Evolutionary conservation across 495 filamentous ascomycete genomes (phyloP), one percentile per base, ranked within the genome.

Genomic region (Penicillium coprophilum): DNA sequence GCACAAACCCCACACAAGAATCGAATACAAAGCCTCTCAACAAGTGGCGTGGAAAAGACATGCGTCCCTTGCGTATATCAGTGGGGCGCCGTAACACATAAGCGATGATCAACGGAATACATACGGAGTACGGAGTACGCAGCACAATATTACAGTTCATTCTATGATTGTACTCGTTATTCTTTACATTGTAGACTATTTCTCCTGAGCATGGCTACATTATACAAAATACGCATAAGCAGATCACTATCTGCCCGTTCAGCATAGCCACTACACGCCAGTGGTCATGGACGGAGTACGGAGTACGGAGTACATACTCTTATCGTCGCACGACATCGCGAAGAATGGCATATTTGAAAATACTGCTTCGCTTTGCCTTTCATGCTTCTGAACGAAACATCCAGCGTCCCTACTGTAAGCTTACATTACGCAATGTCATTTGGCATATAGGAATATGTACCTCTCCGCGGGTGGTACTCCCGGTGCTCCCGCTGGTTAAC

Each of bases 61-160:
- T 23, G 40, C 38, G 20, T 30, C 58, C 61, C 61, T 64, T 64
- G 61, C 61, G 47, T 58, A 20, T 20, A 15, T 23, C 39, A 43
- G 50, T 34, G 58, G 57, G 41, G 46, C 20, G 34, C 31, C 40
- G 36, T 24, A 38, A 49, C 57, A 54, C 47, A 44, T 24, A 46
- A 23, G 28, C 13, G 51, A 24, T 10, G 50, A 54, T 54, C 28
- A 46, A 15, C 39, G 15, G 41, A 20, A 46, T 32, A 19, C 36
- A 19, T 32, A 20, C n/a, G n/a, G n/a, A n/a, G n/a, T n/a, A n/a
- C n/a, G n/a, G n/a, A n/a, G n/a, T n/a, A n/a, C 6, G 13, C 1
- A 10, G 28, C 20, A 47, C 21, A 28, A 5, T 40, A 19, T 40
- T 41, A 39, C n/a, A 15, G 4, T 13, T 10, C 2, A n/a, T 23